phyloP scores from a whole-genome alignment of 2,329 filamentous ascomycete genomes.

The Botrytis byssoidea region DNA sequence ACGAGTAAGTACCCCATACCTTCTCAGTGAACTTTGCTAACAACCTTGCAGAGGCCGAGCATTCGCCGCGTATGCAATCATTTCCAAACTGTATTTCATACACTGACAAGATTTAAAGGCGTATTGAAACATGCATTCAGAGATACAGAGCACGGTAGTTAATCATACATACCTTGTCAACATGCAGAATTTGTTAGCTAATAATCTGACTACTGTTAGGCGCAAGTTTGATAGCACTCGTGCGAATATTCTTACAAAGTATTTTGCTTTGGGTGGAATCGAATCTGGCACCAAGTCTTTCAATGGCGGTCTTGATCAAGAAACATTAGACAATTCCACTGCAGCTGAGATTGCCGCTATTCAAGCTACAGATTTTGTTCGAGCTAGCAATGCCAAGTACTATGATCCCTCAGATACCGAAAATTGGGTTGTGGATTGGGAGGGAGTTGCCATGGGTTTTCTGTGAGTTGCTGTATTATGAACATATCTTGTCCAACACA shows the following conservation, averaged over 20 bases:
- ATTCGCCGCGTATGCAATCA: conserved; percentile 55
- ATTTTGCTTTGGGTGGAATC: conserved; percentile 80
- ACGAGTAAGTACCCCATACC: conserved; percentile 47
- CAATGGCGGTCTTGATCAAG: conserved; percentile 54
- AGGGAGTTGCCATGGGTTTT: conserved; percentile 73
- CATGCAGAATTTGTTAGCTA: not conserved
- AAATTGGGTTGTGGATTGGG: conserved; percentile 80
- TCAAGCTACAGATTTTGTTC: conserved; percentile 61
- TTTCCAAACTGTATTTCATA: conserved; percentile 4
- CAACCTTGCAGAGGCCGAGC: conserved; percentile 45
- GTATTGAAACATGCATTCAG: conserved; percentile 82
- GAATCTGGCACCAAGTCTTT: conserved; percentile 63
- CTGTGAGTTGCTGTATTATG: conserved; percentile 53
- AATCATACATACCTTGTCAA: not conserved
- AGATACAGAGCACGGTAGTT: conserved; percentile 61
- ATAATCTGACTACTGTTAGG: conserved; percentile 41
- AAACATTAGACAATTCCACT: conserved; percentile 61
- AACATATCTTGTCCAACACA: not conserved
- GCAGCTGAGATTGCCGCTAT: conserved; percentile 63
- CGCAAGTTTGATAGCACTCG: conserved; percentile 69
- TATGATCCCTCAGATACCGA: conserved; percentile 51
- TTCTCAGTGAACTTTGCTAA: conserved; percentile 30
- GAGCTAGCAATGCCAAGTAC: conserved; percentile 46
- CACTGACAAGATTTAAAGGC: conserved; percentile 43
- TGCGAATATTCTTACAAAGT: conserved; percentile 69